A percentile compares a stretch with the other conserved stretches of the same genome.
These are phyloP conservation scores for Colletotrichum abscissum DNA, from an alignment of 2,329 filamentous ascomycete genomes.

Conservation along the genomic window DNA sequence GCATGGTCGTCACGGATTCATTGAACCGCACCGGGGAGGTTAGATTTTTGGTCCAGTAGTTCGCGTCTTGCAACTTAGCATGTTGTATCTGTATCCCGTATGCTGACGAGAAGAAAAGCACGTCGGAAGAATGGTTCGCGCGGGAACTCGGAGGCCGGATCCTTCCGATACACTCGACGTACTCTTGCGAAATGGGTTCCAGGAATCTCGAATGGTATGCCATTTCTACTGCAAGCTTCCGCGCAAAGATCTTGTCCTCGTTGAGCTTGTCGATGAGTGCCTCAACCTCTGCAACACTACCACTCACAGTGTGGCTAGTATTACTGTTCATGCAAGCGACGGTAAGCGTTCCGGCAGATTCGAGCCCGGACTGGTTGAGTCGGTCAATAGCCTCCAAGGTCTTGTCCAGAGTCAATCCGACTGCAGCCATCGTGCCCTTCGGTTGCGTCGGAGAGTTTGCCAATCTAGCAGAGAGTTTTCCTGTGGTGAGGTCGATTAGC, in stretches of 20 bases:
- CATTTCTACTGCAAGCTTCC: constrained; percentile 16
- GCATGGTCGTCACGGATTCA: background rate
- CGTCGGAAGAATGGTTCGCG: constrained; percentile 32
- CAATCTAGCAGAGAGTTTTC: constrained; percentile 46
- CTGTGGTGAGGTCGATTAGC: background rate
- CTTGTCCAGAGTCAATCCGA: constrained; percentile 52
- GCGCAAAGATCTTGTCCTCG: constrained; percentile 35
- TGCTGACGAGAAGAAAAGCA: constrained; percentile 41
- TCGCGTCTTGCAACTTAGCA: background rate
- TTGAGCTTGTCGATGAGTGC: constrained; percentile 51
- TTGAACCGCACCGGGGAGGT: constrained; percentile 8
- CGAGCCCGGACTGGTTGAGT: constrained; percentile 5
- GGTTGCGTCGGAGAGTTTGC: constrained; percentile 30
- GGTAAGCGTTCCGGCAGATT: constrained; percentile 27
- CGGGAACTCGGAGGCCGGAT: background rate
- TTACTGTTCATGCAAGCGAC: constrained; percentile 62
- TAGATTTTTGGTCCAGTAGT: constrained; percentile 16
- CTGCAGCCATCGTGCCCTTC: constrained; percentile 61
- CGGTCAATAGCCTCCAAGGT: constrained; percentile 41
- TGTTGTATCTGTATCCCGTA: background rate
- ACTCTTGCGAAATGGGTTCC: constrained; percentile 4
- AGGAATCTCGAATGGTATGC: constrained; percentile 24
- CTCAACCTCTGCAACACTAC: constrained; percentile 56
- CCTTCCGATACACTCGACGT: constrained; percentile 1
- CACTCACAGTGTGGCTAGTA: constrained; percentile 61